Base-by-base conservation (phyloP, 2,329 filamentous ascomycete genomes). In the Sporothrix mexicana region DNA sequence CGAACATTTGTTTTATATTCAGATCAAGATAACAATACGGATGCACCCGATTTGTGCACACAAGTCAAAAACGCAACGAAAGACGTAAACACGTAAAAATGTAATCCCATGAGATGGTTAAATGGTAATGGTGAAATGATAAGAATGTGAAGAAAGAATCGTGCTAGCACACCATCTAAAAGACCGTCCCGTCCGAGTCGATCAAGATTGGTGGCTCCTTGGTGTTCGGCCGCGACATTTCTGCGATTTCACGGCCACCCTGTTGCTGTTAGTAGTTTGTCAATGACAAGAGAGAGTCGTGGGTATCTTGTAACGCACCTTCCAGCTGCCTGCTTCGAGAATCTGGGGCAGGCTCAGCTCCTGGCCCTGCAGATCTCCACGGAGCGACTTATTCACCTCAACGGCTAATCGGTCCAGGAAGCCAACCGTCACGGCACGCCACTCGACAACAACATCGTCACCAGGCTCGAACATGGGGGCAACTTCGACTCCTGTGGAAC, bases 171-270 rank as follows among this genome's bases (percentile, higher is more conserved):
- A 8, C 25, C 20, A 20, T 9, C 53, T 74, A 77, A 81, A 99
- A 98, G 76, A 99, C 93, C 30, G 96, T 98, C 75, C 96, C 96
- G 81, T 99, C 96, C 76, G 94, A 97, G 77, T 97, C 88, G 78
- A 98, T 98, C 83, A 98, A 91, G 79, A 99, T 98, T 4, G 96
- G 96, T 45, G 95, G 94, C 80, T 97, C 94, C 83, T 96, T 97
- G 70, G 96, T 98, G 79, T 98, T 98, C 25, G 96, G 96, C 77
- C 96, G 88, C 77, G 94, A 95, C 76, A 98, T 94, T 84, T 98
- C 95, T 75, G 96, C 96, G 80, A 98, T 92, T 83, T 98, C 96
- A 79, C 96, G 91, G 74, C 96, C 96, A 78, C 95, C 95, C 95
- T 88, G 73, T 71, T 17, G 2, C 7, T 5, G 61, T 69, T 64